phyloP scores from a whole-genome alignment of 345 rosid species.

The Boechera divaricarpa region DNA sequence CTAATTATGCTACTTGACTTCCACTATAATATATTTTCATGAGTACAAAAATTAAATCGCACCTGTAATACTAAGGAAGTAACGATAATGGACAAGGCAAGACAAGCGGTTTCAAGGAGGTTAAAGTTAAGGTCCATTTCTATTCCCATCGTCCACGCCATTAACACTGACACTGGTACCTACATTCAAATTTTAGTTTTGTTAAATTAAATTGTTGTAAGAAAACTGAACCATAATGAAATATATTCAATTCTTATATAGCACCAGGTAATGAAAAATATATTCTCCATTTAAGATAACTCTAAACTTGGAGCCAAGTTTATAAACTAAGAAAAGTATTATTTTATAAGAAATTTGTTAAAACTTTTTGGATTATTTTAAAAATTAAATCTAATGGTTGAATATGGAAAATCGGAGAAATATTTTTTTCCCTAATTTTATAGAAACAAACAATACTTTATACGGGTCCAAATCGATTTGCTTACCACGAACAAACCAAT shows the following conservation, averaged over 20 bases:
- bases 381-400: neutral
- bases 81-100: slow-evolving; percentile 71
- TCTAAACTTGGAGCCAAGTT: neutral
- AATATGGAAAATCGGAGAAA: too few relatives aligned
- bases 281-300: neutral
- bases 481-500: slow-evolving; percentile 92
- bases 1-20: too few relatives aligned
- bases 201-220: neutral
- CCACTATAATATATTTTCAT: neutral
- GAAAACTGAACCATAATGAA: neutral
- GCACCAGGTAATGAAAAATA: neutral
- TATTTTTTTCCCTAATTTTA: too few relatives aligned
- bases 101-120: slow-evolving; percentile 80
- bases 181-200: slow-evolving; percentile 16
- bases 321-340: neutral
- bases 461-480: neutral
- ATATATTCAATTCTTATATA: neutral
- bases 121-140: slow-evolving; percentile 88
- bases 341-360: neutral
- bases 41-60: neutral
- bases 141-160: slow-evolving; percentile 80
- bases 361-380: too few relatives aligned
- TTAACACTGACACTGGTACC: slow-evolving; percentile 83
- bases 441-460: too few relatives aligned
- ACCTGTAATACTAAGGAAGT: slow-evolving; percentile 89